Evolutionary conservation across 495 filamentous ascomycete genomes (phyloP), one percentile per base, ranked within the genome.

Genomic region (Penicillium manginii): DNA sequence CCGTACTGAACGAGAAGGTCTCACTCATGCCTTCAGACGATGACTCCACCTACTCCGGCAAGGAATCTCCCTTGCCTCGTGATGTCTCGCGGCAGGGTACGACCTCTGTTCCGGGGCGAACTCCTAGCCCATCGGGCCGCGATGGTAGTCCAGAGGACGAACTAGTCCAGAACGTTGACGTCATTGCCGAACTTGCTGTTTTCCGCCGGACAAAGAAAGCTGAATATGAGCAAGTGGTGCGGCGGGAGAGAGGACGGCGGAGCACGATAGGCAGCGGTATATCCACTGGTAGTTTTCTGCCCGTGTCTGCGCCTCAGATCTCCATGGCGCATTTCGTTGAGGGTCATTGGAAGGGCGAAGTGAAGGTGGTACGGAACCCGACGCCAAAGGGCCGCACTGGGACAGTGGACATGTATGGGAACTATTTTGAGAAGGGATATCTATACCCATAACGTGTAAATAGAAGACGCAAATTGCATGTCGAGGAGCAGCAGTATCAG

Each of bases 311-410:
- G n/a, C 61, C 66, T 21, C 58, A 62, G 50, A 50, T 63, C 29
- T 62, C 65, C 3, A 65, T 77, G 56, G 56, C 67, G 0, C 69
- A 71, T 21, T 75, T 71, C 62, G 73, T 81, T 2, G 79, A 81
- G 23, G 81, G 81, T 0, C 70, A 82, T 58, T 84, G 81, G 81
- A 79, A 78, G 17, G 81, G 81, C n/a, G 80, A 84, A 46, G 73
- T 84, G 8, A 81, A 82, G 60, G 62, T 84, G 52, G 70, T 83
- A 17, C 63, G 78, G 22, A 79, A 80, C 59, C 64, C 78, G 12
- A 67, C 70, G 32, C 73, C 75, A 1, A 77, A 78, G 55, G 73
- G 69, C 4, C 71, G 73, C 19, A 79, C 65, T 50, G 79, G 77
- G 17, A 66, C 71, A 55, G 74, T 81, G 23, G 80, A 83, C 66